Conservation (phyloP, 2,329 filamentous ascomycete genomes). For the Neopestalotiopsis sp. region DNA sequence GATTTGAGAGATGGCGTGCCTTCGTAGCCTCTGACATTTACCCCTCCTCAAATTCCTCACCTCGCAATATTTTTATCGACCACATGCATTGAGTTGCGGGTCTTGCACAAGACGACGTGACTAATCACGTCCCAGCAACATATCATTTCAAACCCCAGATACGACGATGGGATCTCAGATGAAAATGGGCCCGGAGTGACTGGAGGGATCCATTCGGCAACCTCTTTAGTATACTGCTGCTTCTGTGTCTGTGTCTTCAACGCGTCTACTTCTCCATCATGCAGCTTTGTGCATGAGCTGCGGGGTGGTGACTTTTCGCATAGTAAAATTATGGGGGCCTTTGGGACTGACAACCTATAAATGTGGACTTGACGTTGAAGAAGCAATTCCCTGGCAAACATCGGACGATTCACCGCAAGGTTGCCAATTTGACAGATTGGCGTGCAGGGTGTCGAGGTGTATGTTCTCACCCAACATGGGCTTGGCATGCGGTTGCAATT, state of each 20-base stretch:
- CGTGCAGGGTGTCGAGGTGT: not conserved
- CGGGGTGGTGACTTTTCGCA: not conserved
- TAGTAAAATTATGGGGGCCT: not conserved
- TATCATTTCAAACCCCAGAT: not conserved
- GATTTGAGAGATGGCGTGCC: not conserved
- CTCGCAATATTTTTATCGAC: not conserved
- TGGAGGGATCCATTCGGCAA: not conserved
- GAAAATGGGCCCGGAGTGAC: not conserved
- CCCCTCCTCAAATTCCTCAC: not conserved
- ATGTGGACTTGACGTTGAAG: not conserved
- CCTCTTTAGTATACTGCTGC: not conserved
- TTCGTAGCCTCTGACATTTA: not conserved
- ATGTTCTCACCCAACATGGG: not conserved
- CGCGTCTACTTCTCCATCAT: not conserved
- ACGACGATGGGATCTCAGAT: not conserved
- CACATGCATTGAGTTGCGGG: not conserved
- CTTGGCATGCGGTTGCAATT: not conserved
- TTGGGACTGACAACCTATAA: not conserved
- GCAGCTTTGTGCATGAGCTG: not conserved
- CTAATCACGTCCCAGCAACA: not conserved
- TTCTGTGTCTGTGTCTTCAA: not conserved
- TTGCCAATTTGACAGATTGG: not conserved
- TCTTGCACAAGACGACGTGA: not conserved
- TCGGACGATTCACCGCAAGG: not conserved
- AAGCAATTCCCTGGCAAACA: not conserved